A percentile compares a stretch with the other conserved stretches of the same genome.
Conservation (phyloP, 108 stramenopile species). For the Stephanodiscus minutulus region DNA sequence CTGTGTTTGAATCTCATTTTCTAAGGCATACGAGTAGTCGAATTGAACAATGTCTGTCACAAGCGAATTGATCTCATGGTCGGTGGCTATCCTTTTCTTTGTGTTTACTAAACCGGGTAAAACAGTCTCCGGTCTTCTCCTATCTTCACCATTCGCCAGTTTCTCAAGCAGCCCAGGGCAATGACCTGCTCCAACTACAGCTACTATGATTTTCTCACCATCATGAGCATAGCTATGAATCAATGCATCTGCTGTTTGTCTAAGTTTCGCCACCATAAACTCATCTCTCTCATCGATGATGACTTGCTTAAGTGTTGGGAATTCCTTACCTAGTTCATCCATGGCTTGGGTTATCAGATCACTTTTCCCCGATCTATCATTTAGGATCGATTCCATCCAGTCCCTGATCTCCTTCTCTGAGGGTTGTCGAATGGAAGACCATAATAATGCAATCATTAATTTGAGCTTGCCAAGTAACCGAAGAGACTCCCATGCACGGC, state of each 20-base stretch:
- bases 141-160: not conserved
- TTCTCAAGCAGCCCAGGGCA: conserved; percentile 64
- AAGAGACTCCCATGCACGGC: conserved; percentile 81
- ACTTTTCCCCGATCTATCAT: conserved; percentile 57
- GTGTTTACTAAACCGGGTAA: conserved; percentile 35
- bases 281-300: conserved; percentile 85
- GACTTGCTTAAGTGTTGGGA: conserved; percentile 70
- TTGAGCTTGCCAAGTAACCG: conserved; percentile 71
- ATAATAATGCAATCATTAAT: conserved; percentile 64
- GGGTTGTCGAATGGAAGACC: conserved; percentile 68
- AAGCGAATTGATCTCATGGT: conserved; percentile 25
- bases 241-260: conserved; percentile 58
- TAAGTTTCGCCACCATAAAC: conserved; percentile 79
- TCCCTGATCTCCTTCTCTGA: conserved; percentile 74
- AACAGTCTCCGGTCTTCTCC: conserved; percentile 18
- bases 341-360: conserved; percentile 85
- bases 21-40: conserved; percentile 35
- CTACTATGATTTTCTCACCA: conserved; percentile 55
- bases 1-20: conserved; percentile 5
- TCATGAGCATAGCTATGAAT: conserved; percentile 11
- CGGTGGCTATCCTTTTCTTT: conserved; percentile 29
- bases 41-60: conserved; percentile 48
- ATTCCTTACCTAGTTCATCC: conserved; percentile 64
- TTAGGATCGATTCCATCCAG: conserved; percentile 73
- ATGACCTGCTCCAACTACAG: conserved; percentile 88